phyloP scores from a whole-genome alignment of 2,329 filamentous ascomycete species.

The Acrocalymma vagum region DNA sequence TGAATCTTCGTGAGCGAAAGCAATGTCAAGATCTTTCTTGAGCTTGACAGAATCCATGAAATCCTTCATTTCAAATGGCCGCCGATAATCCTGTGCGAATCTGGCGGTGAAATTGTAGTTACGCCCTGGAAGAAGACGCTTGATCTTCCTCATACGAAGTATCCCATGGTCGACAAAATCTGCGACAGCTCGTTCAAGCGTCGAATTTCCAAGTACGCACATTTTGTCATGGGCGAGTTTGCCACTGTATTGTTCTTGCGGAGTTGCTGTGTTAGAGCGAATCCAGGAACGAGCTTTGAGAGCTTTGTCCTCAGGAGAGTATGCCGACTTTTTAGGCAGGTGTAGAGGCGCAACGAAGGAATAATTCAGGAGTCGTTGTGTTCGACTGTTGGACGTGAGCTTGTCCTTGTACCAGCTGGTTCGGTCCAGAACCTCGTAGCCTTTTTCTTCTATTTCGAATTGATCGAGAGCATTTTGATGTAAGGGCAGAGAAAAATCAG shows the following conservation, averaged over 20 bases:
- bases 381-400: slow-evolving; percentile 31
- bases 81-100: slow-evolving; percentile 65
- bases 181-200: slow-evolving; percentile 59
- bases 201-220: slow-evolving; percentile 35
- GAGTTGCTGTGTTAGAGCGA: slow-evolving; percentile 55
- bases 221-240: slow-evolving; percentile 52
- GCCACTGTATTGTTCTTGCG: slow-evolving; percentile 48
- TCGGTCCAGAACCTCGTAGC: slow-evolving; percentile 32
- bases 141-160: slow-evolving; percentile 68
- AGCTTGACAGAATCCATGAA: slow-evolving; percentile 64
- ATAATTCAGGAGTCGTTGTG: slow-evolving; percentile 31
- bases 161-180: slow-evolving; percentile 63
- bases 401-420: slow-evolving; percentile 34
- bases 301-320: slow-evolving; percentile 14
- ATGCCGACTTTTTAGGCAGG: slow-evolving; percentile 2
- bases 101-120: slow-evolving; percentile 70
- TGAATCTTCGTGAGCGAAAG: slow-evolving; percentile 51
- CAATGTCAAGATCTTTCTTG: slow-evolving; percentile 67
- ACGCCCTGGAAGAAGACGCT: slow-evolving; percentile 63
- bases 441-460: slow-evolving; percentile 37
- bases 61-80: slow-evolving; percentile 54
- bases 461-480: slow-evolving; percentile 26
- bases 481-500: slow-evolving; percentile 33
- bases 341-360: slow-evolving; percentile 36
- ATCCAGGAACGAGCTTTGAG: slow-evolving; percentile 54